phyloP scores from a whole-genome alignment of 2,329 filamentous ascomycete genomes.

The Monosporascus sp. region DNA sequence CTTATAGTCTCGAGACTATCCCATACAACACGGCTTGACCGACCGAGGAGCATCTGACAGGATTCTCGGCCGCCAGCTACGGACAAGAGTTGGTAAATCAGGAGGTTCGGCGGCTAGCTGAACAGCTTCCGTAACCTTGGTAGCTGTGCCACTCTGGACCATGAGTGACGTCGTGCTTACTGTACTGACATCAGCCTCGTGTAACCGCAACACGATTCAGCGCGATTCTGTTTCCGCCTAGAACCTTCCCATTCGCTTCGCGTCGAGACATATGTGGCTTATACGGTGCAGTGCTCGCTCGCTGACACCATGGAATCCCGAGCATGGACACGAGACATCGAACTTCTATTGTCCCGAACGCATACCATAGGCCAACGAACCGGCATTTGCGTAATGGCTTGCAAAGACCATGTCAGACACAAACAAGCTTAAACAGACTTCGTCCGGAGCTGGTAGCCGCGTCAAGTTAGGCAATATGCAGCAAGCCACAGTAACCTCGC shows the following conservation, averaged over 20 bases:
- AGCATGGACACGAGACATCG: no score
- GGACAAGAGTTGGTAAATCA: not conserved
- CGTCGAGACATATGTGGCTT: no score
- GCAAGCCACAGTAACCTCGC: not conserved
- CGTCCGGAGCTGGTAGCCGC: not conserved
- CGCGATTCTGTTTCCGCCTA: no score
- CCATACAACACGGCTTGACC: not conserved
- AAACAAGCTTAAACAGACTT: not conserved
- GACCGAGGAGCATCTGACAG: not conserved
- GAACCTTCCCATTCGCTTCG: no score
- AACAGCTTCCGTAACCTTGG: not conserved
- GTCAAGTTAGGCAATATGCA: not conserved
- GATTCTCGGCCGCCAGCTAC: not conserved
- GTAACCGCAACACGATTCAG: not conserved
- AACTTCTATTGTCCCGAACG: no score
- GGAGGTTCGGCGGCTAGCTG: not conserved
- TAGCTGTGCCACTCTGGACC: not conserved
- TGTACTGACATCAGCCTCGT: not conserved
- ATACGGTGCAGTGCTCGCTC: no score
- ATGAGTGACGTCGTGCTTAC: not conserved
- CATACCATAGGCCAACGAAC: not conserved
- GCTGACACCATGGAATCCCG: not conserved
- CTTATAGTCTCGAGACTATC: not conserved
- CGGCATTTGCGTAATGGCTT: not conserved
- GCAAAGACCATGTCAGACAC: not conserved